These are phyloP conservation scores for Triadica sebifera DNA, from an alignment of 345 rosid species.

Conservation along the genomic window DNA sequence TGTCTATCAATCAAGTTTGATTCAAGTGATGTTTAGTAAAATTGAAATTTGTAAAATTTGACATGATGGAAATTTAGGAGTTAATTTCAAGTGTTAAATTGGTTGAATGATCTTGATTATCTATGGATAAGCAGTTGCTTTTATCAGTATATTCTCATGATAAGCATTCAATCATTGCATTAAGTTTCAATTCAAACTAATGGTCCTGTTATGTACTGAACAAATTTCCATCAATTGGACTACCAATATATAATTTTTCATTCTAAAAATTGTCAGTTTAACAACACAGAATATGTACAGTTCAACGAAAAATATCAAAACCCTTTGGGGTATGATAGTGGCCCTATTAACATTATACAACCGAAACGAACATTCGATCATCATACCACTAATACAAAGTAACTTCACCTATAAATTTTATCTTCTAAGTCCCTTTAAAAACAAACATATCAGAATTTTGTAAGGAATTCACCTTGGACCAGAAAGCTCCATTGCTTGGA, in stretches of 20 bases:
- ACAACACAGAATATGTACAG: constrained; percentile 37
- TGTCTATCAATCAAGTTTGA: no score
- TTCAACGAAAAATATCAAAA: constrained; percentile 21
- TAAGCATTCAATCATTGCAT: no score
- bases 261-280: constrained; percentile 16
- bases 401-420: constrained; percentile 20
- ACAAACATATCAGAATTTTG: not conserved
- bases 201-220: not conserved
- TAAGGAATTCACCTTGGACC: constrained; percentile 72
- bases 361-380: constrained; percentile 13
- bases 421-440: constrained; percentile 12
- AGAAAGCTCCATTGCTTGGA: constrained; percentile 97
- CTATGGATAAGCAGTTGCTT: no score
- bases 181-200: no score
- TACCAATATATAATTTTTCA: constrained; percentile 18
- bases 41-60: no score
- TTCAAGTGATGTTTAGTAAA: no score
- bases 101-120: no score
- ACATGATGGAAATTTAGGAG: no score
- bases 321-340: constrained; percentile 23
- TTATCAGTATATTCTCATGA: no score
- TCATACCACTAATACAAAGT: not conserved
- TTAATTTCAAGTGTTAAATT: no score
- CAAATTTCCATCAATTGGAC: constrained; percentile 3
- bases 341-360: constrained; percentile 24